Percentiles rank a stretch among this genome's conserved stretches.
Conservation (phyloP, 2,329 filamentous ascomycete genomes). For the Ceratocystis cacaofunesta region DNA sequence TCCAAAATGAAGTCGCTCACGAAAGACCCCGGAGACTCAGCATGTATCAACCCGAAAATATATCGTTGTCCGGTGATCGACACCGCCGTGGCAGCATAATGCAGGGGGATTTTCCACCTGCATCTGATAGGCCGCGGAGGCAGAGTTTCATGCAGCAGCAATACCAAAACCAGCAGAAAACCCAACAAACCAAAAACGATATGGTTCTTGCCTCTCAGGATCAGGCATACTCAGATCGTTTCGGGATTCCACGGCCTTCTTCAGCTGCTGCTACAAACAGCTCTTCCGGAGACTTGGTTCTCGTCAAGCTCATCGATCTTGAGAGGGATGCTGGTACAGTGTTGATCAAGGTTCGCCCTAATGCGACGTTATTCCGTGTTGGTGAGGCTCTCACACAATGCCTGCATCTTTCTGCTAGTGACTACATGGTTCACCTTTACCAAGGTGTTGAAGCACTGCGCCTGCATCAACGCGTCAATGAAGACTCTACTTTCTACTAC, state of each 20-base stretch:
- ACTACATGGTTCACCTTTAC: constrained; percentile 10
- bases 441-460: constrained; percentile 3
- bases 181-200: constrained; percentile 5
- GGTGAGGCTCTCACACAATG: constrained; percentile 4
- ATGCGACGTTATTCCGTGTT: constrained; percentile 1
- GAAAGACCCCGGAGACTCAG: constrained; percentile 7
- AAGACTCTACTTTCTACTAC: constrained; percentile 11
- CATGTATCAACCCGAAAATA: not conserved
- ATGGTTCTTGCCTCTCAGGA: not conserved
- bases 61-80: not conserved
- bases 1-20: constrained; percentile 5
- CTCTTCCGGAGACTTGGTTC: constrained; percentile 10
- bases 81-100: constrained; percentile 1
- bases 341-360: constrained; percentile 1
- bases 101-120: not conserved
- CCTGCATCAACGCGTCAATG: constrained; percentile 9
- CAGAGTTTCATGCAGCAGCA: constrained; percentile 9
- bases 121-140: not conserved
- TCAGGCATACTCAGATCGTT: not conserved
- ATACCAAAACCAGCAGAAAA: constrained; percentile 6
- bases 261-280: constrained; percentile 16
- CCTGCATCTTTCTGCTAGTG: constrained; percentile 6
- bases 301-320: constrained; percentile 9
- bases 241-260: constrained; percentile 7
- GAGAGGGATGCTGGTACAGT: constrained; percentile 9